Evolutionary conservation across 805 yeast genomes (phyloP), one percentile per base, ranked within the genome.

Genomic region (Nakazawaea peltata): DNA sequence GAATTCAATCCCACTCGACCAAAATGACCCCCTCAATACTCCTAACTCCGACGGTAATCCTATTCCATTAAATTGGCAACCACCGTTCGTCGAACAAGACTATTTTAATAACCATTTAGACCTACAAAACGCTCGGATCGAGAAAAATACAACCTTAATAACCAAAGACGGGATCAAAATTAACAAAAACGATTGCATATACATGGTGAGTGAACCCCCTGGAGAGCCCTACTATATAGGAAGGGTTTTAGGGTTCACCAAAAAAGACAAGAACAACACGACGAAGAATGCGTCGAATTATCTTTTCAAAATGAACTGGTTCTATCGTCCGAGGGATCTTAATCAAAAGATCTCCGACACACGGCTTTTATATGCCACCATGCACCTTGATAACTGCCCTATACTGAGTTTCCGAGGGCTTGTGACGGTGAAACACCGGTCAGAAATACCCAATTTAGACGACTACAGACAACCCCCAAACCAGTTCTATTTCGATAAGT

Each of bases 161-260:
- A 59, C 70, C 32, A 72, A 51, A 39, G 59, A 57, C 32, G 51
- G 58, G 3, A 51, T 57, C 36, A 53, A 49, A 30, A 40, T 73
- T n/a, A 41, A 42, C 4, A 73, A 71, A 41, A 74, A 74, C 35
- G 94, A 87, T 39, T 75, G 67, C 40, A 79, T 87, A 8, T 87
- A 82, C 52, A 76, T 88, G 77, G 69, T 88, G 10, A 76, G 92
- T 43, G 96, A 86, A 54, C 95, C 95, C 1, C 86, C 95, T 0
- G 92, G 95, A 2, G 96, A 86, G 48, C 97, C 97, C 0, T 92
- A 82, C 61, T 84, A 86, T 48, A 71, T 92, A 29, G 97, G 94
- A 1, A 65, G 90, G 28, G 68, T 90, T 26, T 71, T 84, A 65
- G 92, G 88, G 12, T 85, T 87, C 45, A 66, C 64, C 3, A 54